Conservation (phyloP, 2,329 filamentous ascomycete genomes). For the Penicillium brasilianum region DNA sequence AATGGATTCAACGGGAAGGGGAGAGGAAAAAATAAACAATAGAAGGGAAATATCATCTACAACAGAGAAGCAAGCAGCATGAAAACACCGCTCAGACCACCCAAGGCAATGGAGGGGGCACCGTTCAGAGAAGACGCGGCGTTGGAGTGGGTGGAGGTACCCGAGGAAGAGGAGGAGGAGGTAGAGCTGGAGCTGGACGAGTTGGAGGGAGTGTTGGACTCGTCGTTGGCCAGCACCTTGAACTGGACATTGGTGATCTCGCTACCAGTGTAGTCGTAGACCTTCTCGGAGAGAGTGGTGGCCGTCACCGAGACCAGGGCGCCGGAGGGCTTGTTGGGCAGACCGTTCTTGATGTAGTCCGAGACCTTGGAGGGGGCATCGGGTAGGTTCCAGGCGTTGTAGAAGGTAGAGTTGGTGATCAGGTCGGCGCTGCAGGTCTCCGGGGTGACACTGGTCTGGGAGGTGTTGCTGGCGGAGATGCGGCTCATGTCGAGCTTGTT, state of each 20-base stretch:
- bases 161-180: conserved; percentile 16
- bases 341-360: conserved; percentile 76
- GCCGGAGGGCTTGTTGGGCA: conserved; percentile 67
- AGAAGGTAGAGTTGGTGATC: conserved; percentile 71
- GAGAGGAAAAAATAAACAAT: background rate
- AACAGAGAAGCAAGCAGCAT: conserved; percentile 36
- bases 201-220: conserved; percentile 59
- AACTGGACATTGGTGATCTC: conserved; percentile 69
- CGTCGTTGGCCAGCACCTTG: conserved; percentile 55
- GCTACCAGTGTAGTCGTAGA: conserved; percentile 62
- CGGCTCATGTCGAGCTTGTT: conserved; percentile 72
- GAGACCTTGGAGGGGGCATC: conserved; percentile 68
- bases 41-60: conserved; percentile 22
- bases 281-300: conserved; percentile 60
- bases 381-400: conserved; percentile 79
- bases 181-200: conserved; percentile 12
- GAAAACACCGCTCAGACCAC: conserved; percentile 35
- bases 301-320: conserved; percentile 66
- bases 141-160: conserved; percentile 19
- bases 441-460: conserved; percentile 59
- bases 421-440: conserved; percentile 69
- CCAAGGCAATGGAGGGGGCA: conserved; percentile 29
- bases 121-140: conserved; percentile 33
- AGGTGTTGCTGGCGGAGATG: conserved; percentile 67
- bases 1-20: background rate